Percentiles rank a stretch among this genome's conserved stretches.
These are phyloP conservation scores for Cryptosporidium ryanae DNA, from an alignment of 169 alveolate genomes.

Conservation along the genomic window DNA sequence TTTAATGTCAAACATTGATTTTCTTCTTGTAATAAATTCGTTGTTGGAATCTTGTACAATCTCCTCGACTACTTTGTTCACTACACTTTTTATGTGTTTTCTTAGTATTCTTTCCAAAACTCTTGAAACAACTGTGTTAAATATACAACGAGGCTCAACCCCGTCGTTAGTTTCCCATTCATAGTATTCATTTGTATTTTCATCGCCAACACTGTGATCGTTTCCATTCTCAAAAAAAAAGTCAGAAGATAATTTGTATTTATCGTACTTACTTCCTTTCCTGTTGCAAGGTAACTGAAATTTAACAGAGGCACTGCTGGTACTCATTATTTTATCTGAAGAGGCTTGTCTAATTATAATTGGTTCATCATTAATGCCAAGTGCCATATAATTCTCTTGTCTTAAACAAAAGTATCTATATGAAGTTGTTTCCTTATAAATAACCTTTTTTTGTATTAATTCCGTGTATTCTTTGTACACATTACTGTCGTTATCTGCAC, in stretches of 20 bases:
- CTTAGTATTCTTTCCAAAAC: slow-evolving; percentile 45
- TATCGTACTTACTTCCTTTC: neutral
- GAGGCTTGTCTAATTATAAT: slow-evolving; percentile 33
- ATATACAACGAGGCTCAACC: slow-evolving; percentile 57
- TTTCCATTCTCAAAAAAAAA: slow-evolving; percentile 23
- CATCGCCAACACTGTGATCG: neutral
- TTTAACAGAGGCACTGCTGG: slow-evolving; percentile 56
- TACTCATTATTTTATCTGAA: slow-evolving; percentile 29
- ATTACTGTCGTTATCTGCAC: neutral
- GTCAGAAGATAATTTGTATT: neutral
- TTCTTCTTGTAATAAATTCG: neutral
- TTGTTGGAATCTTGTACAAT: neutral
- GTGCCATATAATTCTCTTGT: slow-evolving; percentile 51
- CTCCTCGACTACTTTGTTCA: slow-evolving; percentile 9
- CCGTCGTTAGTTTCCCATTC: slow-evolving; percentile 58
- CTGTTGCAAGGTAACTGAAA: slow-evolving; percentile 50
- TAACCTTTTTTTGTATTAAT: neutral
- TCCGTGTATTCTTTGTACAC: slow-evolving; percentile 8
- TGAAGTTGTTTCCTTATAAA: slow-evolving; percentile 32
- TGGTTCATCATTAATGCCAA: slow-evolving; percentile 25
- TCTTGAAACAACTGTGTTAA: slow-evolving; percentile 36
- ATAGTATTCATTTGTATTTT: neutral
- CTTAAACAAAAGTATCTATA: slow-evolving; percentile 37
- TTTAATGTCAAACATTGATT: neutral
- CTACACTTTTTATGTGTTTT: neutral